A percentile compares a stretch with the other conserved stretches of the same genome.
Evolutionary conservation across 2,329 filamentous ascomycete species (phyloP).

Genomic region (Talaromyces sp.): DNA sequence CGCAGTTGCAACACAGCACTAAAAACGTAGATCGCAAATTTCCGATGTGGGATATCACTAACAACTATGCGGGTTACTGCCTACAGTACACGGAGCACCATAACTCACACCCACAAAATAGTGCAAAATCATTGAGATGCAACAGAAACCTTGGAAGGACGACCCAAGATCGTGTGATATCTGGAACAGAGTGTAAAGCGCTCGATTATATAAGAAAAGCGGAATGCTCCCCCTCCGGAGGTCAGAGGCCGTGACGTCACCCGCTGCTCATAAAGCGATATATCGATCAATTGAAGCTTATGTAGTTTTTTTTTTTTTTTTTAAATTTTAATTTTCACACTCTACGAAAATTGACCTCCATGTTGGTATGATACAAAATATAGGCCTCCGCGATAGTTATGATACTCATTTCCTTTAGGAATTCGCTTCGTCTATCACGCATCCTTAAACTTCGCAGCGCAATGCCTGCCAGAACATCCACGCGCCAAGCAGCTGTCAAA

Average conservation of each 20-base stretch:
- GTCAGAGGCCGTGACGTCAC: not conserved
- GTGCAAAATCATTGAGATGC: not conserved
- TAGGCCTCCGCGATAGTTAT: not conserved
- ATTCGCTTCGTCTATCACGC: not conserved
- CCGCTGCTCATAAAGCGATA: not conserved
- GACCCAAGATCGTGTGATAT: not conserved
- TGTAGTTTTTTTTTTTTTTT: not conserved
- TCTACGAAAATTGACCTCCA: not conserved
- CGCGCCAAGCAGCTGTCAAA: conserved; percentile 40
- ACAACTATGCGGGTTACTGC: not conserved
- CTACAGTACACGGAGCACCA: not conserved
- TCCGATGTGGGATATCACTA: not conserved
- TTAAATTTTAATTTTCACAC: not conserved
- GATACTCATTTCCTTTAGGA: conserved; percentile 9
- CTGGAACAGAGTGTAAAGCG: not conserved
- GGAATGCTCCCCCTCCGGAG: not conserved
- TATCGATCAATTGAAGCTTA: not conserved
- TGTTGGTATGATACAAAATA: not conserved
- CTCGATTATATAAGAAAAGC: not conserved
- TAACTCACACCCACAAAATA: not conserved
- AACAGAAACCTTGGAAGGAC: not conserved
- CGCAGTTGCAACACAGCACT: not conserved
- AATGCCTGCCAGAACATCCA: conserved; percentile 32
- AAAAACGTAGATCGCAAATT: not conserved
- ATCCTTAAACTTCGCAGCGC: conserved; percentile 3